These are phyloP conservation scores for Curvularia spicifera DNA, from an alignment of 2,329 filamentous ascomycete genomes.

Conservation along the genomic window DNA sequence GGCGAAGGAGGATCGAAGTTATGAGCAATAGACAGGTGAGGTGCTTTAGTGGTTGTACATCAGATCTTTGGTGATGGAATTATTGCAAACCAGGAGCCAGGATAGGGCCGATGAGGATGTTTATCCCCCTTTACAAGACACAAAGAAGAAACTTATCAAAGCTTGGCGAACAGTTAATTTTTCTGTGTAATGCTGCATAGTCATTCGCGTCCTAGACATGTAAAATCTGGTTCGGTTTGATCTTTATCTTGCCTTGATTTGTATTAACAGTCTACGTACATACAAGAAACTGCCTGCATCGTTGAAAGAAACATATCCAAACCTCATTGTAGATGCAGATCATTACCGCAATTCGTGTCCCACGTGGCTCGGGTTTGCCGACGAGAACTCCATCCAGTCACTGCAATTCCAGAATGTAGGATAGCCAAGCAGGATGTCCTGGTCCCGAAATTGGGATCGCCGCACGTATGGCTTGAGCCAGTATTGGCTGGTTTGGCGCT, in stretches of 20 bases:
- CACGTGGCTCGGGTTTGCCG: not conserved
- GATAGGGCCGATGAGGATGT: not conserved
- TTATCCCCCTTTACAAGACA: not conserved
- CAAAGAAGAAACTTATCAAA: not conserved
- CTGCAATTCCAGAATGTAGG: not conserved
- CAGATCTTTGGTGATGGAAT: not conserved
- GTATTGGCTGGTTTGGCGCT: not conserved
- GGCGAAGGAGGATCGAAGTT: constrained; percentile 33
- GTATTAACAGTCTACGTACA: not conserved
- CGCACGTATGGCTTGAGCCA: constrained; percentile 2
- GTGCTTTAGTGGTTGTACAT: not conserved
- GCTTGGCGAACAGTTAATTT: not conserved
- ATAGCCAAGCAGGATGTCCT: constrained; percentile 5
- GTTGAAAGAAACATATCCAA: not conserved
- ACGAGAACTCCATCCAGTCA: not conserved
- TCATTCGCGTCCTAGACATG: not conserved
- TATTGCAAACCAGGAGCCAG: not conserved
- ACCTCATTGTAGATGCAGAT: not conserved
- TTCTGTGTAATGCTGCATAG: not conserved
- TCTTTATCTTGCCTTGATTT: not conserved
- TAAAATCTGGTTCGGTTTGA: not conserved
- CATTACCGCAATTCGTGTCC: not conserved
- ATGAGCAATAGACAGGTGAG: constrained; percentile 13
- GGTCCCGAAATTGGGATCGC: constrained; percentile 9
- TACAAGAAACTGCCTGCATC: not conserved